phyloP scores from a whole-genome alignment of 2,329 filamentous ascomycete species.

The Aspergillus proliferans region DNA sequence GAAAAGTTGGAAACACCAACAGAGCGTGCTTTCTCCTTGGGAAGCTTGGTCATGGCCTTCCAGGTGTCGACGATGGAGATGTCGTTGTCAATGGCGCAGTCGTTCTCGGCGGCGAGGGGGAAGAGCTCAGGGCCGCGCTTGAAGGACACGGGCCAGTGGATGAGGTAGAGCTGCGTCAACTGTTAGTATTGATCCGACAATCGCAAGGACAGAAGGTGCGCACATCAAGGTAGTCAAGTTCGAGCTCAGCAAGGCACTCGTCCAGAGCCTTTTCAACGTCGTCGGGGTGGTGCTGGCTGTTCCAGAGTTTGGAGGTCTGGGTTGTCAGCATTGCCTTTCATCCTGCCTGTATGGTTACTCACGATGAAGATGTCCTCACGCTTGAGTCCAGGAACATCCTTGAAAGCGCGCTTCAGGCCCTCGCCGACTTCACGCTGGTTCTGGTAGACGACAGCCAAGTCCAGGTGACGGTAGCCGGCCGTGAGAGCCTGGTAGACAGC shows the following conservation, averaged over 20 bases:
- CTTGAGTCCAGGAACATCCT: conserved; percentile 36
- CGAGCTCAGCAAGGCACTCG: conserved; percentile 46
- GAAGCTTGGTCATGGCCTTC: conserved; percentile 41
- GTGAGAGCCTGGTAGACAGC: conserved; percentile 36
- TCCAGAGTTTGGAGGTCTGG: conserved; percentile 57
- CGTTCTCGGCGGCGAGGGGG: conserved; percentile 38
- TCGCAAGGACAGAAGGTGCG: too few relatives aligned
- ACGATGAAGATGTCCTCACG: conserved; percentile 38
- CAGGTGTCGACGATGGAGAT: conserved; percentile 39
- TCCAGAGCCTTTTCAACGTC: conserved; percentile 48
- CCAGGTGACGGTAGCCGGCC: conserved; percentile 36
- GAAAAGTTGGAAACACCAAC: conserved; percentile 41
- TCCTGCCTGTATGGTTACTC: conserved; percentile 4
- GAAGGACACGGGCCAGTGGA: conserved; percentile 44
- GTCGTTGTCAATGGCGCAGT: conserved; percentile 40
- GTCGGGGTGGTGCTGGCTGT: conserved; percentile 45
- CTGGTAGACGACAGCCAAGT: conserved; percentile 36
- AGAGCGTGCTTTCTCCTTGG: conserved; percentile 36
- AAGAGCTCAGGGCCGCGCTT: conserved; percentile 38
- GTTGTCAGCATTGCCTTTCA: conserved; percentile 1
- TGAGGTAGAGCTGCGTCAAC: conserved; percentile 28
- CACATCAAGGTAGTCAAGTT: conserved; percentile 51
- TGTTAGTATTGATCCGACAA: background rate
- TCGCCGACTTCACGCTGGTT: conserved; percentile 33
- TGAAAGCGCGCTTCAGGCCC: conserved; percentile 30